These are phyloP conservation scores for Penicillium verhagenii DNA, from an alignment of 495 filamentous ascomycete species.

Conservation along the genomic window DNA sequence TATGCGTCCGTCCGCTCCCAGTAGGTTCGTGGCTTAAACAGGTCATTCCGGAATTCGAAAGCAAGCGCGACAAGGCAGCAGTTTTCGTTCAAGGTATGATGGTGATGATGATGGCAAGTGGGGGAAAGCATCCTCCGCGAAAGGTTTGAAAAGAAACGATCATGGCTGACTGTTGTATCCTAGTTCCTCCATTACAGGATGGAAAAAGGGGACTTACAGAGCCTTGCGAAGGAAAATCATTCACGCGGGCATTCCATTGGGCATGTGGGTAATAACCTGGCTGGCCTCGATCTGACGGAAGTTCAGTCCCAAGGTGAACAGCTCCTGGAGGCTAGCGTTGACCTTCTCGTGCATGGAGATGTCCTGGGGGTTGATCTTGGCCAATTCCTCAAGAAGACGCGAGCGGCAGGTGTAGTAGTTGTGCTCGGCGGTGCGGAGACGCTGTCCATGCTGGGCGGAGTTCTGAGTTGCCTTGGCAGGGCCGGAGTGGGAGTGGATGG, in stretches of 20 bases:
- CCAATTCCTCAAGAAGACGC: constrained; percentile 42
- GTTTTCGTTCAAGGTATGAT: background rate
- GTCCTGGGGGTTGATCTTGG: constrained; percentile 44
- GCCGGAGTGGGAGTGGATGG: constrained; percentile 40
- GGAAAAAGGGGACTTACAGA: background rate
- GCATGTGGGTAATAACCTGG: constrained; percentile 38
- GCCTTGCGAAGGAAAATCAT: constrained; percentile 5
- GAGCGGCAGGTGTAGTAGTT: constrained; percentile 46
- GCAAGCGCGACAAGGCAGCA: background rate
- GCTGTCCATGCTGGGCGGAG: constrained; percentile 41
- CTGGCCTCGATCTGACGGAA: constrained; percentile 49
- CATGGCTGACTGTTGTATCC: background rate
- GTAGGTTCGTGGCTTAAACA: background rate
- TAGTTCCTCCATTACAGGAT: background rate
- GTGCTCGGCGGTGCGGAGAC: constrained; percentile 44
- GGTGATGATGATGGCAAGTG: background rate
- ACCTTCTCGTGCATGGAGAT: constrained; percentile 47
- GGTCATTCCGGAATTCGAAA: constrained; percentile 1
- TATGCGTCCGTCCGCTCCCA: background rate
- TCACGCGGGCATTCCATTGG: constrained; percentile 39
- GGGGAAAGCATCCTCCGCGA: constrained; percentile 6
- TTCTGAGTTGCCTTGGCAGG: constrained; percentile 35
- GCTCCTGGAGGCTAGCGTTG: constrained; percentile 49
- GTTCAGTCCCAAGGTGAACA: constrained; percentile 45
- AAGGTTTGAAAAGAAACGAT: background rate